Evolutionary conservation across 148 eudicot species (phyloP).

Genomic region (Vaccinium corymbosum): DNA sequence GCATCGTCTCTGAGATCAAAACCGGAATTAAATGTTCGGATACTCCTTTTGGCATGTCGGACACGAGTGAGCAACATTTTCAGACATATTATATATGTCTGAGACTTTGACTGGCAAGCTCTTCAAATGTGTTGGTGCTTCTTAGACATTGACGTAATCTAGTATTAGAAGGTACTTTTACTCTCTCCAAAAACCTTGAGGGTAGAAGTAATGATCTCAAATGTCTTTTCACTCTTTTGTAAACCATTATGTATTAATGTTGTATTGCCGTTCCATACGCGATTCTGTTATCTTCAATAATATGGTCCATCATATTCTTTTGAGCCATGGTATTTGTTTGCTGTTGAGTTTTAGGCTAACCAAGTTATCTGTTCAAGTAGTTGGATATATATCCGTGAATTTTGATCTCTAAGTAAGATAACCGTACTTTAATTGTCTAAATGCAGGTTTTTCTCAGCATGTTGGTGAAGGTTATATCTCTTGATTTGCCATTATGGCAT

Average conservation of each 20-base stretch:
- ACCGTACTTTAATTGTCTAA: slow-evolving; percentile 2
- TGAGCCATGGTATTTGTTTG: not conserved
- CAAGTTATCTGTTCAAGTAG: not conserved
- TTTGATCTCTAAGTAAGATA: not conserved
- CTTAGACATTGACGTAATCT: not conserved
- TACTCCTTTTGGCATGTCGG: not conserved
- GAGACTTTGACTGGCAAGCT: not conserved
- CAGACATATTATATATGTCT: not conserved
- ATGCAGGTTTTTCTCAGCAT: slow-evolving; percentile 94
- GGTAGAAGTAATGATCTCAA: not conserved
- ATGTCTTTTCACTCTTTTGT: not conserved
- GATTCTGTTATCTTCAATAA: not conserved
- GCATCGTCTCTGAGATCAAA: not conserved
- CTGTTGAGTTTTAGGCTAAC: not conserved
- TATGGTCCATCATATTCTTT: not conserved
- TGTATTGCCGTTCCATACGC: not conserved
- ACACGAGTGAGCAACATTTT: not conserved
- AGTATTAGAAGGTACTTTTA: not conserved
- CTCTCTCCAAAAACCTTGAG: not conserved
- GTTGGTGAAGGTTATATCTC: slow-evolving; percentile 79
- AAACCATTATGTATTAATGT: not conserved
- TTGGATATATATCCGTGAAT: slow-evolving; percentile 1
- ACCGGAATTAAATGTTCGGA: not conserved
- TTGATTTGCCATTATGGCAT: slow-evolving; percentile 97
- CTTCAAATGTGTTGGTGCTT: not conserved